Evolutionary conservation across 2,329 filamentous ascomycete genomes (phyloP), one percentile per base, ranked within the genome.

Genomic region (Talaromyces piceae): DNA sequence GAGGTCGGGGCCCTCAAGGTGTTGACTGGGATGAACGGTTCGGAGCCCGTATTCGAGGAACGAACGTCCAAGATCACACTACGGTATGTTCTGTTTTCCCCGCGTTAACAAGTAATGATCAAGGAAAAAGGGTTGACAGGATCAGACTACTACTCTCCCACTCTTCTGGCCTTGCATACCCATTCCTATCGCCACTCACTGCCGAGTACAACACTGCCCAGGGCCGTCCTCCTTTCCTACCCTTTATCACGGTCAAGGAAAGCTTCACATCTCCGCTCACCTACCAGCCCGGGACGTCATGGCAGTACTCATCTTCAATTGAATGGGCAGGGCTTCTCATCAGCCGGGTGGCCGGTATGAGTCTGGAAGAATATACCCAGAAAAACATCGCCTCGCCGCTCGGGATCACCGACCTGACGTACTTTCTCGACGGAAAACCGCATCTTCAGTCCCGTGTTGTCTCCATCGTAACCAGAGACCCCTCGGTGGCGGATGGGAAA

Each of bases 241-340:
- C 33, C 11, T 48, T 37, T n/a, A 30, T 12, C 25, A 48, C 46
- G 4, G 26, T 26, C 7, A 39, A 4, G 16, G 27, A 52, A 37
- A 48, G 37, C 12, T 52, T 44, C 9, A 43, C 50, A 13, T 23
- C 16, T n/a, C 50, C 50, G 2, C 50, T 52, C 7, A 23, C 47
- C 1, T 45, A 45, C 16, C 45, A 52, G 5, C 50, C 50, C 23
- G 45, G 45, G 3, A 52, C 39, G 9, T 13, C 12, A 4, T 52
- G 50, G 50, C 22, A 44, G 13, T 52, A 52, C 12, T 18, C 45
- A 3, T 31, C 50, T 2, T 27, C 37, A 9, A 20, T 48, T 13
- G 51, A 52, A n/a, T 52, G 51, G 51, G 41, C 46, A 11, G 51
- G 51, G 2, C 18, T 18, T 1, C 22, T 52, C 16, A 7, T 52